Evolutionary conservation across 2,329 filamentous ascomycete species (phyloP), one percentile per base, ranked within the genome.

Genomic region (Trichoderma asperellum): DNA sequence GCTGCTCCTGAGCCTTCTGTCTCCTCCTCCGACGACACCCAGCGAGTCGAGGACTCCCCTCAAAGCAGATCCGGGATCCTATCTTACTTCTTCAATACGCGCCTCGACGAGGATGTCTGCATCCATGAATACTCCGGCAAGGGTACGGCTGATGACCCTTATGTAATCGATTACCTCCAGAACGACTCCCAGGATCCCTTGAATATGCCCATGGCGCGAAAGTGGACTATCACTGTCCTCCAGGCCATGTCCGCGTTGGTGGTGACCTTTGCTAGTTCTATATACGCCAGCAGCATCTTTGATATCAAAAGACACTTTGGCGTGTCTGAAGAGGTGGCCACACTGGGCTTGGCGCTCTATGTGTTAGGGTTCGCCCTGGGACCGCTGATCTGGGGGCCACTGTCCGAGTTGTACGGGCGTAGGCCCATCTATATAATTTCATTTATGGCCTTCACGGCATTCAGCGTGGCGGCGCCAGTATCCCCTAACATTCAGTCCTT

Each of bases 381-480:
- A 0, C 88, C 88, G 1, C 76, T 90, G n/a, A 74, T 91, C 0
- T 90, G 88, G 85, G 89, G 89, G 2, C 88, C 88, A 1, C 73
- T 91, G 34, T 84, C 84, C 53, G 89, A 91, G 74, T 78, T 91
- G 7, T 88, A 86, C 66, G 89, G 86, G 2, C 79, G 86, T 18
- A 80, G 74, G n/a, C 37, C 47, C 3, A 68, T 68, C 4, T 68
- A 24, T 14, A 43, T 65, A 12, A 53, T 68, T 4, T 35, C 56
- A 6, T 61, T 57, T n/a, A 37, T 18, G 21, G 62, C 52, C 16
- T 65, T 56, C 8, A 65, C 62, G 32, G 62, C n/a, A 0, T 65
- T 65, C 35, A 65, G 43, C 34, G 62, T 47, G 14, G 62, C 34
- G 27, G 34, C 34, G 10, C 52, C 62, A 0, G 49, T 18, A 2